Base-by-base conservation (phyloP, 2,329 filamentous ascomycete species). In the Xylaria multiplex region DNA sequence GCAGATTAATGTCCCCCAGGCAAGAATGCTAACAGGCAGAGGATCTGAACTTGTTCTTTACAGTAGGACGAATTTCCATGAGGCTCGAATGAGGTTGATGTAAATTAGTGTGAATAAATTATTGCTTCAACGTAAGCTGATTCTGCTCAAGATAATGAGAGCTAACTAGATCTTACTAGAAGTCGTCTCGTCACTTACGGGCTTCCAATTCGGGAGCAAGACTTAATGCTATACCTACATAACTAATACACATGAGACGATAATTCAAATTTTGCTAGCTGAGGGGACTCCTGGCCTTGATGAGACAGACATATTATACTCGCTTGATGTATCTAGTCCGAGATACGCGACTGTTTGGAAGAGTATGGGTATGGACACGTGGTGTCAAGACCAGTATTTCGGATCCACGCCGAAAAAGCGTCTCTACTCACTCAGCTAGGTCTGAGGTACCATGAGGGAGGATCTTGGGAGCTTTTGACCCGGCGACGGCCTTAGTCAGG, bases 401-500 rank as follows among this genome's bases (percentile, higher is more conserved):
- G 13, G 37, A 40, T 40, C 37, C 11, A 40, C 5, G 37, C 37
- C 14, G 11, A 7, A 13, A 40, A 3, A 2, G 11, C 37, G 37
- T 40, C 37, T 14, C 37, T 14, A 14, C 37, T 40, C 37, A 13
- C 37, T 40, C 27, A 27, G 24, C 14, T 27, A 30, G 24, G 13
- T 32, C 16, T 32, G 35, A 35, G 32, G 32, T 8, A 35, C 9
- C 9, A 35, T 7, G 32, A 35, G 27, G 27, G 5, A 5, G 32
- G 32, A 35, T 35, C 6, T 35, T 35, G 32, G 5, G 32, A 35
- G 32, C 32, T 35, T 35, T 35, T 35, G 32, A 7, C 32, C 37
- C 13, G 11, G 37, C 11, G 37, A 40, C 11, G 16, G 7, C 37
- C 52, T 65, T 65, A 65, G 62, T 65, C 57, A 65, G 45, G 62